A percentile compares a stretch with the other conserved stretches of the same genome.
Conservation (phyloP, 164 flowering plant species). For the Aristolochia fimbriata region DNA sequence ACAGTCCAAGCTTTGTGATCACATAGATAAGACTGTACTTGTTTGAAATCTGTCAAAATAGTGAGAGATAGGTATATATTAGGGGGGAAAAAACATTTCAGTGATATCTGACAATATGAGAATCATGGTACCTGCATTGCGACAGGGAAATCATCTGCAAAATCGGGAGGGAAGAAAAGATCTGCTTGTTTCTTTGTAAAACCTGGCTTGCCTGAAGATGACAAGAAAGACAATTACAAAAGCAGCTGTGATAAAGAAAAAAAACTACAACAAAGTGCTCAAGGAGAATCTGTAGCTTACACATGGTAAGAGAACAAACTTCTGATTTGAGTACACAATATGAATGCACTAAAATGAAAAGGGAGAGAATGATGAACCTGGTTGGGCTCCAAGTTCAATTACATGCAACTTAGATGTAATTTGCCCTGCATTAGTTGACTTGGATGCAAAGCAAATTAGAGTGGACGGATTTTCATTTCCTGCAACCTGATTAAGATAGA, state of each 20-base stretch:
- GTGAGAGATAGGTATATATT: too few relatives aligned
- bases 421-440: constrained; percentile 87
- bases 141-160: constrained; percentile 98
- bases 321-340: neutral
- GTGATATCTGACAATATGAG: too few relatives aligned
- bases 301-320: too few relatives aligned
- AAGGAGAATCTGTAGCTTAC: too few relatives aligned
- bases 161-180: constrained; percentile 98
- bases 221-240: neutral
- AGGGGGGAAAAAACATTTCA: too few relatives aligned
- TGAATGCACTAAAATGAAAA: neutral
- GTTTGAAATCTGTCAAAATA: constrained; percentile 69
- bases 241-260: neutral
- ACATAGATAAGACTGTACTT: constrained; percentile 85
- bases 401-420: constrained; percentile 88
- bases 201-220: constrained; percentile 69
- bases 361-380: constrained; percentile 37
- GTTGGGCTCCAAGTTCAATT: constrained; percentile 98
- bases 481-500: constrained; percentile 43
- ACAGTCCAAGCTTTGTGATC: constrained; percentile 94
- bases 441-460: constrained; percentile 82
- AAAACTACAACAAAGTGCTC: neutral
- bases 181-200: constrained; percentile 97
- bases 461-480: constrained; percentile 84
- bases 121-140: constrained; percentile 79